A percentile compares a stretch with the other conserved stretches of the same genome.
Conservation (phyloP, 2,329 filamentous ascomycete genomes). For the Scolecobasidium constrictum region DNA sequence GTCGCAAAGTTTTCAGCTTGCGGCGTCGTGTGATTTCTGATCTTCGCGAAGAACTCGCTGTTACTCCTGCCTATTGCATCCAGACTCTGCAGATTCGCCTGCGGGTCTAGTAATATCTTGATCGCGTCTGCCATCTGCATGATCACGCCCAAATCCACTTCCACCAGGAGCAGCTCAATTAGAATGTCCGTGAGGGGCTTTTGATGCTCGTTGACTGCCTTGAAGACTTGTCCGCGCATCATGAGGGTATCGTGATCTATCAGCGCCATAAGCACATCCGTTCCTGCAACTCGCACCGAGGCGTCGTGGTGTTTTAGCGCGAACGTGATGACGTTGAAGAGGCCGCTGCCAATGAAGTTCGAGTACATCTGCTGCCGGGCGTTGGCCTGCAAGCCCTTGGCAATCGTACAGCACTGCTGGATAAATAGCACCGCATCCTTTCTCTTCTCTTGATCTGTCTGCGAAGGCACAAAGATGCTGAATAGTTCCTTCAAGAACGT, state of each 20-base stretch:
- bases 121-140: constrained; percentile 92
- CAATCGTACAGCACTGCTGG: constrained; percentile 87
- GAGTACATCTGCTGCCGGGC: constrained; percentile 73
- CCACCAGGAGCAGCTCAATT: constrained; percentile 81
- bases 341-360: constrained; percentile 79
- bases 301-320: constrained; percentile 79
- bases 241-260: constrained; percentile 93
- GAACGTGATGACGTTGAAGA: constrained; percentile 84
- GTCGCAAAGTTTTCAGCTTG: constrained; percentile 79
- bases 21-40: constrained; percentile 44
- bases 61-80: constrained; percentile 51
- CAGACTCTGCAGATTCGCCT: constrained; percentile 47
- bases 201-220: constrained; percentile 78
- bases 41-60: constrained; percentile 56
- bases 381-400: constrained; percentile 84
- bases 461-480: constrained; percentile 62
- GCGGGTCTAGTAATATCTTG: constrained; percentile 78
- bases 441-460: constrained; percentile 58
- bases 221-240: constrained; percentile 88
- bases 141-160: constrained; percentile 89
- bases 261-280: constrained; percentile 84
- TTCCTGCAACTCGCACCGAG: constrained; percentile 78
- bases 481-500: constrained; percentile 79
- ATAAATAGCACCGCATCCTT: constrained; percentile 95
- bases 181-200: constrained; percentile 81